A percentile compares a stretch with the other conserved stretches of the same genome.
Conservation (phyloP, 2,329 filamentous ascomycete species). For the Neospermospora avenae region DNA sequence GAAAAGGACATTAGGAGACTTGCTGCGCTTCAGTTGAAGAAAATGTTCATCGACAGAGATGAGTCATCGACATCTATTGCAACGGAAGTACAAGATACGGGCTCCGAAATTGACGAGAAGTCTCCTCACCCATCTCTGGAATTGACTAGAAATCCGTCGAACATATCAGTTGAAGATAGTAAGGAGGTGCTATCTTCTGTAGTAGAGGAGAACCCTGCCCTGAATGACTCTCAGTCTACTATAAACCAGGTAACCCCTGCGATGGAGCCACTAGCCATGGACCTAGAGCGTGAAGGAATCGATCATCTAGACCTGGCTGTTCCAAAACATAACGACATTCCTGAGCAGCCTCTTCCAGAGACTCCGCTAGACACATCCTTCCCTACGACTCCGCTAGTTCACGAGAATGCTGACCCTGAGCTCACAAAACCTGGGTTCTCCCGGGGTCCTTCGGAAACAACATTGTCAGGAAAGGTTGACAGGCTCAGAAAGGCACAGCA, state of each 20-base stretch:
- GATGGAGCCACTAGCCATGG: conserved; percentile 25
- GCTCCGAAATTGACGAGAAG: conserved; percentile 47
- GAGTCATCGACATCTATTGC: conserved; percentile 76
- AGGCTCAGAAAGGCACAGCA: conserved; percentile 27
- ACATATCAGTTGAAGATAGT: conserved; percentile 58
- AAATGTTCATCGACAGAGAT: conserved; percentile 83
- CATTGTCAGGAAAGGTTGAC: conserved; percentile 33
- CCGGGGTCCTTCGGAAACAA: conserved; percentile 21
- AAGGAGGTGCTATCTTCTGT: conserved; percentile 62
- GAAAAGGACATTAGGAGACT: conserved; percentile 94
- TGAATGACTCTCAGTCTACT: neutral
- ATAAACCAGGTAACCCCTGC: neutral
- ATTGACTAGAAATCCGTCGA: conserved; percentile 26
- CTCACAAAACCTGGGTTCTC: neutral
- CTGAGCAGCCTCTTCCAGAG: conserved; percentile 12
- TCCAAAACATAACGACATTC: conserved; percentile 15
- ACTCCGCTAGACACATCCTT: conserved; percentile 13
- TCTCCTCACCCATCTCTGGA: conserved; percentile 34
- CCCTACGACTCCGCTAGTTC: conserved; percentile 9
- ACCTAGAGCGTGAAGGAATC: conserved; percentile 50
- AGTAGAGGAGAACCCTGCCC: conserved; percentile 50
- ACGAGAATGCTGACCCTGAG: neutral
- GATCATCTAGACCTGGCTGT: conserved; percentile 60
- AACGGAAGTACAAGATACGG: conserved; percentile 60
- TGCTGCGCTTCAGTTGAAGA: conserved; percentile 87